Percentiles rank a stretch among this genome's conserved stretches.
Conservation (phyloP, 2,329 filamentous ascomycete species). For the Alternaria consortialis region DNA sequence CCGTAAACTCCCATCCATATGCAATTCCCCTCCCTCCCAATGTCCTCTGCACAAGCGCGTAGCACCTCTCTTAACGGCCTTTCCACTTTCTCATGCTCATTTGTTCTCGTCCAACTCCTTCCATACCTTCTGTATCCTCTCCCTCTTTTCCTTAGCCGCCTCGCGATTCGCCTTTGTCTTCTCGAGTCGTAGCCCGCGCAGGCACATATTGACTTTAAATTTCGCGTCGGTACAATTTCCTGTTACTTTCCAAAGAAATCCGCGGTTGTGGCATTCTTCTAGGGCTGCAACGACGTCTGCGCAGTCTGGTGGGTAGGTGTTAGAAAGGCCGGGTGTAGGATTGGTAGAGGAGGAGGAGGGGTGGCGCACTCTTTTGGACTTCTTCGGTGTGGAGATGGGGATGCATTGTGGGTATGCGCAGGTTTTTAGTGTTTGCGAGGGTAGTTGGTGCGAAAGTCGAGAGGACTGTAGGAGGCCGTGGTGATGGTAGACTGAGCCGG, state of each 20-base stretch:
- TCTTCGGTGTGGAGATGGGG: constrained; percentile 95
- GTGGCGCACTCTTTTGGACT: constrained; percentile 73
- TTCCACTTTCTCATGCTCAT: constrained; percentile 17
- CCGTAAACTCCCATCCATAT: constrained; percentile 5
- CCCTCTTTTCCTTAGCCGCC: constrained; percentile 71
- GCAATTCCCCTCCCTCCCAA: neutral
- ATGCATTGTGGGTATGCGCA: constrained; percentile 74
- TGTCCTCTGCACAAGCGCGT: neutral
- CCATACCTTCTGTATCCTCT: constrained; percentile 80
- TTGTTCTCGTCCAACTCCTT: constrained; percentile 78
- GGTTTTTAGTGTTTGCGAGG: neutral
- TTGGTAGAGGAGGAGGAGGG: neutral
- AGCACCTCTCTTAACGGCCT: neutral
- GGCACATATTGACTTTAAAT: constrained; percentile 81
- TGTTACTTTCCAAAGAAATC: constrained; percentile 89
- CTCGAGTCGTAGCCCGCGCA: constrained; percentile 81
- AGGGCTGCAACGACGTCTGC: constrained; percentile 92
- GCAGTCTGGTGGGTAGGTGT: constrained; percentile 71
- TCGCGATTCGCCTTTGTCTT: constrained; percentile 80
- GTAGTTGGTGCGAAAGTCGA: neutral
- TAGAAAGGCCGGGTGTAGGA: constrained; percentile 4
- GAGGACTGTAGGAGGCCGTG: neutral
- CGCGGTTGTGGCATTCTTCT: constrained; percentile 91
- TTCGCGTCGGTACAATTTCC: constrained; percentile 93
- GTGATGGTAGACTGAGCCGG: neutral